These are phyloP conservation scores for Chytridiales sp. DNA, from an alignment of 371 early-diverging fungal species.

Conservation along the genomic window DNA sequence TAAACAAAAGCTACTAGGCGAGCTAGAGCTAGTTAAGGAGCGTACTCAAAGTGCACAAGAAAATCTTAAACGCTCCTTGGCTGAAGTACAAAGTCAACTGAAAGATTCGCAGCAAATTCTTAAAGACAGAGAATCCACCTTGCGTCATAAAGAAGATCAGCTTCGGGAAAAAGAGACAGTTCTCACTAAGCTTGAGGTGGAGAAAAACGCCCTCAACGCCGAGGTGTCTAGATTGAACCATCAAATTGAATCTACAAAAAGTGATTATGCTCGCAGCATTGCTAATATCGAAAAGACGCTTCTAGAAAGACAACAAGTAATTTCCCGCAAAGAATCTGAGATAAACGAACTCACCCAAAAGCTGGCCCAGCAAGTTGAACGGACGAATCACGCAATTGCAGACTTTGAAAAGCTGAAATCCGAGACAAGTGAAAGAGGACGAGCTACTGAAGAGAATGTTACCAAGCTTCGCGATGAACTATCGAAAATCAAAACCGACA, in stretches of 20 bases:
- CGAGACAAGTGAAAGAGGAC: conserved; percentile 7
- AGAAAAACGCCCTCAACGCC: conserved; percentile 11
- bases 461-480: conserved; percentile 24
- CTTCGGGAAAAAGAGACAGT: conserved; percentile 20
- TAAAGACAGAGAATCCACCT: conserved; percentile 12
- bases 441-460: conserved; percentile 18
- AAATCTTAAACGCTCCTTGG: conserved; percentile 20
- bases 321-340: conserved; percentile 35
- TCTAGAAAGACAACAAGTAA: conserved; percentile 35
- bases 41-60: conserved; percentile 20
- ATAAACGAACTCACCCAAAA: conserved; percentile 28
- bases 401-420: conserved; percentile 11
- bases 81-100: conserved; percentile 25
- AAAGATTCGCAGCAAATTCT: conserved; percentile 7
- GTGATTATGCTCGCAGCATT: conserved; percentile 24
- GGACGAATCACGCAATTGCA: conserved; percentile 12
- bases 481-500: conserved; percentile 21
- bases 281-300: conserved; percentile 31
- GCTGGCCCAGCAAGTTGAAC: conserved; percentile 24
- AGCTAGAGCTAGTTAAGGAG: conserved; percentile 25
- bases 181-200: conserved; percentile 27
- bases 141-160: conserved; percentile 14
- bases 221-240: conserved; percentile 22
- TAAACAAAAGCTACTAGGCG: conserved; percentile 21
- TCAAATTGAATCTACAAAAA: conserved; percentile 19